Percentiles rank a stretch among this genome's conserved stretches.
Evolutionary conservation across 1,284 basidiomycete genomes (phyloP).

Genomic region (Cutaneotrichosporon cutaneum): DNA sequence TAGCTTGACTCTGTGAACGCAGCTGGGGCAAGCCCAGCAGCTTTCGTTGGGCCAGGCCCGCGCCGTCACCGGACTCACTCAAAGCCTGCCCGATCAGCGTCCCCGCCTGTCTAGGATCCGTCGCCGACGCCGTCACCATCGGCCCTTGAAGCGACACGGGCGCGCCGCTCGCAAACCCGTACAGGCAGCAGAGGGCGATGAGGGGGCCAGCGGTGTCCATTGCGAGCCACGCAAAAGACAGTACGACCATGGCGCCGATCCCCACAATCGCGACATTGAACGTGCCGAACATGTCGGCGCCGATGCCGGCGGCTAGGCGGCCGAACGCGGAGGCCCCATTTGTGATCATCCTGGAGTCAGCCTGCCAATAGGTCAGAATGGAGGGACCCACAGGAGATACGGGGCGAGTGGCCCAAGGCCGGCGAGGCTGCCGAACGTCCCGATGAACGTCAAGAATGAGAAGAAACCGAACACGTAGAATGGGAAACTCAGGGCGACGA

Average conservation of each 20-base stretch:
- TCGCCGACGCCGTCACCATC: slow-evolving; percentile 30
- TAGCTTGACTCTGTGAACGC: background rate
- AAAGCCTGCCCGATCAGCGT: slow-evolving; percentile 44
- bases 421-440: slow-evolving; percentile 35
- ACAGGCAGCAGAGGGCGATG: slow-evolving; percentile 36
- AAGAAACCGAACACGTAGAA: slow-evolving; percentile 40
- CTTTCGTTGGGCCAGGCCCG: background rate
- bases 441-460: slow-evolving; percentile 40
- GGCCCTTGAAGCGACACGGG: slow-evolving; percentile 44
- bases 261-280: slow-evolving; percentile 40
- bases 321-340: slow-evolving; percentile 40
- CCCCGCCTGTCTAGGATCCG: slow-evolving; percentile 41
- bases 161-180: slow-evolving; percentile 37
- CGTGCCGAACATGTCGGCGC: slow-evolving; percentile 34
- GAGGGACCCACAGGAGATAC: slow-evolving; percentile 31
- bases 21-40: too few species aligned
- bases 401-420: slow-evolving; percentile 37
- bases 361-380: too few species aligned
- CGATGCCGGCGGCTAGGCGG: slow-evolving; percentile 32
- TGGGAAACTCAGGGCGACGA: slow-evolving; percentile 29
- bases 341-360: slow-evolving; percentile 27
- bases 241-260: slow-evolving; percentile 27
- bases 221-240: slow-evolving; percentile 39
- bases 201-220: slow-evolving; percentile 29
- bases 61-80: slow-evolving; percentile 27